Evolutionary conservation across 2,329 filamentous ascomycete genomes (phyloP), one percentile per base, ranked within the genome.

Genomic region (Colletotrichum salicis): DNA sequence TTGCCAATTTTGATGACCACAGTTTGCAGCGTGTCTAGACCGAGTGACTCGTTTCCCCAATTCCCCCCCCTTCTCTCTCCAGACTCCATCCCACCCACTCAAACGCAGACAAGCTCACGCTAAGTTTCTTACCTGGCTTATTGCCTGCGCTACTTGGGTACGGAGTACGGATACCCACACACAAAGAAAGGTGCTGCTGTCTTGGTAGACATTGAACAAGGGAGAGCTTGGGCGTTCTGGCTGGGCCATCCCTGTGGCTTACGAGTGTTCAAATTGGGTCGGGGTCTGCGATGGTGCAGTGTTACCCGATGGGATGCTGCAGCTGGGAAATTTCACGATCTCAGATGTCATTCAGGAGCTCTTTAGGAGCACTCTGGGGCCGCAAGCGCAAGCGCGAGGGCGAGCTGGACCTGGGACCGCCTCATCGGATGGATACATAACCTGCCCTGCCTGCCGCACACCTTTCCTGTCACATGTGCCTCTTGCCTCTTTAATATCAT

Each of bases 171-270:
- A 41, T 60, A 61, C 35, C 33, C 12, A 35, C 41, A n/a, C 15
- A 48, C 41, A 48, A 22, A 48, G 19, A 48, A 48, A 48, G 52
- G 31, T 65, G 65, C 57, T n/a, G 4, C 8, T 37, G 22, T 41
- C 27, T 41, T 59, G 27, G 29, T 13, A 57, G 29, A 19, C 13
- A 22, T n/a, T 8, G 10, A 59, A 13, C 31, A 19, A 4, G 19
- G 29, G n/a, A 11, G 12, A 22, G 66, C 33, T 59, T 11, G 24
- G 45, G 27, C 5, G 37, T 33, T 59, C 27, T 22, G 33, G 54
- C 64, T 35, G 24, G 52, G 45, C 41, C 33, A 64, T 60, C 69
- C 65, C 54, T 71, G 69, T 60, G 69, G 65, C 59, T 56, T 64
- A 55, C 54, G 48, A 64, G 11, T 13, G 52, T 60, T 54, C 45